Evolutionary conservation across 768 basidiomycete genomes (phyloP).

Genomic region (Lactifluus subvellereus): DNA sequence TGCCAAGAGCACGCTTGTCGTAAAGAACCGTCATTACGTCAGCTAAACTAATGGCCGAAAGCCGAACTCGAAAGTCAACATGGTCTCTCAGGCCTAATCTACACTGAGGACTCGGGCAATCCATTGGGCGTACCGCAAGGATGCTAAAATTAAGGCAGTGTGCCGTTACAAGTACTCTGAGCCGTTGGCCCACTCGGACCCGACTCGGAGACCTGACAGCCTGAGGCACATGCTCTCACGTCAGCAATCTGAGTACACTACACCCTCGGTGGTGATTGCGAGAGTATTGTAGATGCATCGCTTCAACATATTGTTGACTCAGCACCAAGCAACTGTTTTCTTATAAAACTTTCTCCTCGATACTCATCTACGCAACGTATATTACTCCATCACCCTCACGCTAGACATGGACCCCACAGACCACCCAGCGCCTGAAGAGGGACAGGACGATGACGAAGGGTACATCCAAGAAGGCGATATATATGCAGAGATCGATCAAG

Average conservation of each 20-base stretch:
- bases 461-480: constrained; percentile 66
- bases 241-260: background rate
- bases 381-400: background rate
- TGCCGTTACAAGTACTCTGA: no score
- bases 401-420: constrained; percentile 13
- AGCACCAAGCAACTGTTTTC: background rate
- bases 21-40: constrained; percentile 1
- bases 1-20: background rate
- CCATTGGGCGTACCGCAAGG: no score
- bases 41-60: background rate
- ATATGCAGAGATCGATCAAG: constrained; percentile 61
- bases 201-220: no score
- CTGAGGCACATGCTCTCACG: background rate
- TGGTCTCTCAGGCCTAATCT: no score
- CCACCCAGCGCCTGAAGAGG: background rate
- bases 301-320: constrained; percentile 7
- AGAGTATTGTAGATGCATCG: background rate
- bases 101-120: no score
- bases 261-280: background rate
- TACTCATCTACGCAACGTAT: background rate
- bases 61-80: background rate
- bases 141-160: no score
- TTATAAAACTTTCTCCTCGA: constrained; percentile 2
- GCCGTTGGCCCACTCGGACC: no score
- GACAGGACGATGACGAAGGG: constrained; percentile 3